Evolutionary conservation across 805 yeast genomes (phyloP).

Genomic region (Pichia sporocuriosa): DNA sequence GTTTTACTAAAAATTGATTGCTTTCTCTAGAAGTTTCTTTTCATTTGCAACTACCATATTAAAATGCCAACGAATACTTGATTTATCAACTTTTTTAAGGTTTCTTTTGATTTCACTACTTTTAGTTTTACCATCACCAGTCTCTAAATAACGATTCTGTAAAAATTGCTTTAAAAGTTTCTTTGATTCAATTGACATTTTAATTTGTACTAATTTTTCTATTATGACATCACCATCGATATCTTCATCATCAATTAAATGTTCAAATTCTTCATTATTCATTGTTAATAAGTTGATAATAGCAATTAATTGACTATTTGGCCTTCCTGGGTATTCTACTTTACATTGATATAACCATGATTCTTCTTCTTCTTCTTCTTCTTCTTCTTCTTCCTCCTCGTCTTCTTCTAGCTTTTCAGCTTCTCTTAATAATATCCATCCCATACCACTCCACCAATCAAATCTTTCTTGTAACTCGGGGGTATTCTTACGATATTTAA

Average conservation of each 20-base stretch:
- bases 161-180: conserved; percentile 16
- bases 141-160: conserved; percentile 10
- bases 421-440: conserved; percentile 15
- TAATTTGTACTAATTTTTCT: conserved; percentile 6
- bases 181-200: conserved; percentile 11
- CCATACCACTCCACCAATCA: conserved; percentile 25
- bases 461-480: conserved; percentile 16
- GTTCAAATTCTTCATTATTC: conserved; percentile 17
- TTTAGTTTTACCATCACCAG: conserved; percentile 7
- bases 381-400: conserved; percentile 21
- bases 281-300: conserved; percentile 31
- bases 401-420: conserved; percentile 12
- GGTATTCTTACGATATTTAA: conserved; percentile 15
- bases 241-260: conserved; percentile 10
- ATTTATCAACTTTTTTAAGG: conserved; percentile 9
- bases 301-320: conserved; percentile 40
- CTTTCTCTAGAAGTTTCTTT: conserved; percentile 15
- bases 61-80: conserved; percentile 2
- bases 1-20: conserved; percentile 8
- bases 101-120: conserved; percentile 12
- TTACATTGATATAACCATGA: conserved; percentile 24
- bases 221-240: conserved; percentile 9
- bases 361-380: conserved; percentile 29
- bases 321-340: conserved; percentile 42
- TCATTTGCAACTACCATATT: conserved; percentile 12